Percentiles rank a stretch among this genome's conserved stretches.
Conservation (phyloP, 306 rosid genomes). For the Sindora glabra region DNA sequence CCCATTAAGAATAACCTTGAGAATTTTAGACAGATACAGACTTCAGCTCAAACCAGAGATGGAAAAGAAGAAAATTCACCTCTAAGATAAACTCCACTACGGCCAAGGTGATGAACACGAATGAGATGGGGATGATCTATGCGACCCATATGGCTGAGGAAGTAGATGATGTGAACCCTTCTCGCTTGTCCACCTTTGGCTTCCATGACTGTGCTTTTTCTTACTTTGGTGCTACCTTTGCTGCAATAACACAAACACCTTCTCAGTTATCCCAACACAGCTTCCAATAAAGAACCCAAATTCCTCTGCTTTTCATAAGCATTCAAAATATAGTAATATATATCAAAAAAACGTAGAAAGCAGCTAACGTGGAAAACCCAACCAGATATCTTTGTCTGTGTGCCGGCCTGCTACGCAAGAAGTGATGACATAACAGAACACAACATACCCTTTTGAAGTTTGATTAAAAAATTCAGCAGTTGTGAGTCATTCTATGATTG, state of each 20-base stretch:
- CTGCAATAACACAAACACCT: constrained; percentile 17
- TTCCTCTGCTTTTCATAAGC: constrained; percentile 29
- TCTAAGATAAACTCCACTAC: constrained; percentile 65
- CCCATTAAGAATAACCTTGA: background rate
- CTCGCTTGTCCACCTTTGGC: constrained; percentile 51
- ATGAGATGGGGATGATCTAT: constrained; percentile 76
- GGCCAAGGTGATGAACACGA: constrained; percentile 58
- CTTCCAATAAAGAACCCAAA: too few species aligned
- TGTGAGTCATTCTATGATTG: background rate
- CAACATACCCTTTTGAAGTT: constrained; percentile 1
- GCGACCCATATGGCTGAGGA: constrained; percentile 50
- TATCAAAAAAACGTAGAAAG: constrained; percentile 16
- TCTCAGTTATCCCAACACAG: background rate
- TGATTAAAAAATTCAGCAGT: constrained; percentile 13
- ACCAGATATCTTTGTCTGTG: constrained; percentile 42
- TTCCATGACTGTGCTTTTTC: constrained; percentile 38
- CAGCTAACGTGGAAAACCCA: constrained; percentile 24
- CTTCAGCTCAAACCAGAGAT: background rate
- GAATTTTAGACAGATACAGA: background rate
- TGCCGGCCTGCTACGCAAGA: constrained; percentile 53
- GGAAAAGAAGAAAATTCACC: constrained; percentile 21
- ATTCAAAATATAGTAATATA: constrained; percentile 25
- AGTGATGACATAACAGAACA: constrained; percentile 22
- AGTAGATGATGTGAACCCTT: constrained; percentile 65
- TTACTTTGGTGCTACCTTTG: constrained; percentile 1